phyloP scores from a whole-genome alignment of 2,329 filamentous ascomycete genomes.

The Fusarium torulosum region DNA sequence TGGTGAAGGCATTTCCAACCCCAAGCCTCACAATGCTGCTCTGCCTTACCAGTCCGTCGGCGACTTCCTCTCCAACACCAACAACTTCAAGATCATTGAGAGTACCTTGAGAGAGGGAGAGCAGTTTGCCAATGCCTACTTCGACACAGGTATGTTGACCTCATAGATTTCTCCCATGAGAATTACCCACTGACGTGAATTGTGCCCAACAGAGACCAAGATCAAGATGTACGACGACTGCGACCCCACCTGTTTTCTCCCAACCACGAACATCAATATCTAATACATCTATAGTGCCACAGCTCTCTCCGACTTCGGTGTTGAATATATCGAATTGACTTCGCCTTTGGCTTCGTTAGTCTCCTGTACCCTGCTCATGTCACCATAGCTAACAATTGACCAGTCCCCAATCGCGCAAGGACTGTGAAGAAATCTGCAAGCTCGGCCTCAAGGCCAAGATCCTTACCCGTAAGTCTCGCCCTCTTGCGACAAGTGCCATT shows the following conservation, averaged over 20 bases:
- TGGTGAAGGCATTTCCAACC: constrained; percentile 6
- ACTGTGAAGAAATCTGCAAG: constrained; percentile 94
- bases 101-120: constrained; percentile 45
- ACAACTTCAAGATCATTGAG: constrained; percentile 46
- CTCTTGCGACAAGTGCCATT: neutral
- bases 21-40: constrained; percentile 16
- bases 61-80: constrained; percentile 41
- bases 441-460: constrained; percentile 80
- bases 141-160: constrained; percentile 2
- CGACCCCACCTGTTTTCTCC: neutral
- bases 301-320: constrained; percentile 66
- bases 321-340: constrained; percentile 74
- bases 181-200: constrained; percentile 42
- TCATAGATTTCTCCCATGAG: no score
- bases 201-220: constrained; percentile 61
- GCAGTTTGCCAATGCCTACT: constrained; percentile 72
- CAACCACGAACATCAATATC: neutral
- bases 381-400: neutral
- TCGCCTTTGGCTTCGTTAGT: constrained; percentile 73
- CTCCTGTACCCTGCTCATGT: neutral
- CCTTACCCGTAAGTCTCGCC: constrained; percentile 42
- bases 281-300: constrained; percentile 9
- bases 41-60: constrained; percentile 23
- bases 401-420: constrained; percentile 75
- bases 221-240: constrained; percentile 38